Conservation (phyloP, 768 basidiomycete genomes). For the Kwoniella sp. region DNA sequence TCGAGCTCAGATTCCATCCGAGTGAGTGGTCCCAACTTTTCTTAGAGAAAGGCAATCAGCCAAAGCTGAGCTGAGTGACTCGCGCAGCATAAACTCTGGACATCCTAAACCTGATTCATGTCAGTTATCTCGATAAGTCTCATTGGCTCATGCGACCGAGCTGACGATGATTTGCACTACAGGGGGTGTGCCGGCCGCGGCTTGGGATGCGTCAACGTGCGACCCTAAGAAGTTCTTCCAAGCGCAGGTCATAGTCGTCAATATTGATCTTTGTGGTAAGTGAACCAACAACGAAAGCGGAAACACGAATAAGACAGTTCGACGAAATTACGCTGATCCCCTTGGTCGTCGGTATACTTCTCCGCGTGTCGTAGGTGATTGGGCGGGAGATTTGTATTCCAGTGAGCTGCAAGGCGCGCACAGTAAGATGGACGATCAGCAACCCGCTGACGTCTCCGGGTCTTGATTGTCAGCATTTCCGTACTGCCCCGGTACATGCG, state of each 20-base stretch:
- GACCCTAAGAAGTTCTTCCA: slow-evolving; percentile 50
- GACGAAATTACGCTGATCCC: too few relatives aligned
- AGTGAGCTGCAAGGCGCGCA: slow-evolving; percentile 36
- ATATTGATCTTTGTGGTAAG: slow-evolving; percentile 53
- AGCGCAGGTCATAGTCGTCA: slow-evolving; percentile 51
- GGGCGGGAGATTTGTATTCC: slow-evolving; percentile 46
- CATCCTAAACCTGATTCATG: slow-evolving; percentile 34
- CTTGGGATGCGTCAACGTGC: slow-evolving; percentile 48
- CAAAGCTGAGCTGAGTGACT: slow-evolving; percentile 6
- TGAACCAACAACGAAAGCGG: too few relatives aligned
- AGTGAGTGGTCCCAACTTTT: slow-evolving; percentile 30
- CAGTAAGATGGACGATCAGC: too few relatives aligned
- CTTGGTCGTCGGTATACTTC: too few relatives aligned
- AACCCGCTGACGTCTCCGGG: too few relatives aligned
- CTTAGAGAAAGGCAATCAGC: background rate
- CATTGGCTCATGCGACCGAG: too few relatives aligned
- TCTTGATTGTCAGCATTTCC: slow-evolving; percentile 20
- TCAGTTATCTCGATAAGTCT: slow-evolving; percentile 26
- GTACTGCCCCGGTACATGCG: slow-evolving; percentile 54
- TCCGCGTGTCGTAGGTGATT: slow-evolving; percentile 39
- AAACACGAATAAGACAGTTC: too few relatives aligned
- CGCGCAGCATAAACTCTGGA: slow-evolving; percentile 27
- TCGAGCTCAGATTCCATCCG: slow-evolving; percentile 45
- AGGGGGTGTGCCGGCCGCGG: slow-evolving; percentile 51
- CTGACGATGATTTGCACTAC: background rate